Evolutionary conservation across 306 rosid species (phyloP).

Genomic region (Coriaria nepalensis): DNA sequence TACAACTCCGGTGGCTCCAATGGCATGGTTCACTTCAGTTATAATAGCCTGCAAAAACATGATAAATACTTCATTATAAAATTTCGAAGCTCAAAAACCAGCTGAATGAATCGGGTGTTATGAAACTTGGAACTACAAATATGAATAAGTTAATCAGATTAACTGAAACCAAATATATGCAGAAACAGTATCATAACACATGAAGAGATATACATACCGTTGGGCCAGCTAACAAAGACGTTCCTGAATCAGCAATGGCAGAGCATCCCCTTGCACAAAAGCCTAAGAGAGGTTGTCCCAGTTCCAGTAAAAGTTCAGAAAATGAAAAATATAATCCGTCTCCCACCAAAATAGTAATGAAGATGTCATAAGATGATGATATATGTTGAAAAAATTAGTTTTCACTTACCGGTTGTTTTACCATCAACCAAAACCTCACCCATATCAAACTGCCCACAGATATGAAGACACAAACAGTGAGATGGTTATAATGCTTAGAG

Average conservation of each 20-base stretch:
- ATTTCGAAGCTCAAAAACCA: neutral
- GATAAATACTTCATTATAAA: neutral
- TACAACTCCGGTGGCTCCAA: constrained; percentile 55
- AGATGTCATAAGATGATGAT: no score
- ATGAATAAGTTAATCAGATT: neutral
- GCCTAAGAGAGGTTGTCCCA: constrained; percentile 26
- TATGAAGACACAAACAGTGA: neutral
- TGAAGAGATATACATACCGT: constrained; percentile 25
- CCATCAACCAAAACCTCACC: constrained; percentile 50
- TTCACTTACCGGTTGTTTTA: constrained; percentile 38
- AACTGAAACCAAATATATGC: neutral
- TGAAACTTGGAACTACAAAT: no score
- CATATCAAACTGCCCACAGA: constrained; percentile 53
- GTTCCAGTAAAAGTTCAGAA: neutral
- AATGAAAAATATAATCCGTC: neutral
- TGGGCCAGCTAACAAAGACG: constrained; percentile 74
- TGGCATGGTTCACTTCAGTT: constrained; percentile 59
- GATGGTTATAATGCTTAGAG: neutral
- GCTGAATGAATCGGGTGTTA: neutral
- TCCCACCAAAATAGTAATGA: neutral
- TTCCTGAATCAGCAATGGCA: constrained; percentile 81
- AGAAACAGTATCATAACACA: constrained; percentile 1
- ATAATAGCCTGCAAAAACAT: constrained; percentile 20
- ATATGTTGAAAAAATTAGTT: neutral
- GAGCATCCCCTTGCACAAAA: constrained; percentile 63